phyloP scores from a whole-genome alignment of 164 flowering plant species.

The Pachysandra terminalis region DNA sequence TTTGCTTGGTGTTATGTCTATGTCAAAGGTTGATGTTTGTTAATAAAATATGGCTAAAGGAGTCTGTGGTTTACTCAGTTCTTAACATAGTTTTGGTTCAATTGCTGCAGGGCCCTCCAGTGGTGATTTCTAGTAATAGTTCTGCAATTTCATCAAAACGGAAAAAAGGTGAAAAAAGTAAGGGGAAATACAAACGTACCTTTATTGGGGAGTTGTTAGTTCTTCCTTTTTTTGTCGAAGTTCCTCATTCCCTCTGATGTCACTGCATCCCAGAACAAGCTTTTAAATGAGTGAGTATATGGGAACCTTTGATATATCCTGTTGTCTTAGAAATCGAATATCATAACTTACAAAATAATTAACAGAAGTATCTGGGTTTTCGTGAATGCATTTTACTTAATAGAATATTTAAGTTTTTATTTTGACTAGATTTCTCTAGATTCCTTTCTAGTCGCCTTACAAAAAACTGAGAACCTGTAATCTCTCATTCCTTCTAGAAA shows the following conservation, averaged over 20 bases:
- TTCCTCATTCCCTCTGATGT: slow-evolving; percentile 56
- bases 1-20: slow-evolving; percentile 76
- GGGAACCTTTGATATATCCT: background rate
- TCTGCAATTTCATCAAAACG: slow-evolving; percentile 53
- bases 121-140: slow-evolving; percentile 15
- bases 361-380: too few relatives aligned
- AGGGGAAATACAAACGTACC: slow-evolving; percentile 31
- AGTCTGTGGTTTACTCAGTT: background rate
- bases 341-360: background rate
- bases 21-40: slow-evolving; percentile 55
- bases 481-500: too few relatives aligned
- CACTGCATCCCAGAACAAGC: slow-evolving; percentile 25
- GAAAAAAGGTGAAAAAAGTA: slow-evolving; percentile 66
- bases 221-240: slow-evolving; percentile 74
- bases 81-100: background rate
- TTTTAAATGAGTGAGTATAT: slow-evolving; percentile 46
- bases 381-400: background rate
- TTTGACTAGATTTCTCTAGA: too few relatives aligned
- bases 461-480: too few relatives aligned
- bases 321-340: background rate
- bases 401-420: background rate
- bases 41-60: background rate
- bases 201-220: slow-evolving; percentile 74
- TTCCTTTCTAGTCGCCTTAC: too few relatives aligned
- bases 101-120: slow-evolving; percentile 62